phyloP scores from a whole-genome alignment of 176 grass and related monocot species.

The Juncus effusus region DNA sequence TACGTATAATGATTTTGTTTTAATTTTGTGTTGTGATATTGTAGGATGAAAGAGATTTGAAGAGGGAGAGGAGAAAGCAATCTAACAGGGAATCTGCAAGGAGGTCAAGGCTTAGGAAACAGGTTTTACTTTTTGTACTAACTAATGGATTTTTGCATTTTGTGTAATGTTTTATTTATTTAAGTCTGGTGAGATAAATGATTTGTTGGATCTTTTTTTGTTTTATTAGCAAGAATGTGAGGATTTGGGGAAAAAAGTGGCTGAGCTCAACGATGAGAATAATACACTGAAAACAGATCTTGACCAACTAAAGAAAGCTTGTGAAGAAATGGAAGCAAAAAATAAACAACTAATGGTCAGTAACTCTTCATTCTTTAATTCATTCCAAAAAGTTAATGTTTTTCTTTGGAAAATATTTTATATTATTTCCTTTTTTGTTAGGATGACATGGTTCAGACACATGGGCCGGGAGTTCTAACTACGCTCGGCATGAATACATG shows the following conservation, averaged over 20 bases:
- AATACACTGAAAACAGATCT: constrained; percentile 22
- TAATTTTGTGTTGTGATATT: constrained; percentile 20
- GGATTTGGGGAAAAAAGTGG: constrained; percentile 27
- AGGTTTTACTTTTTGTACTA: constrained; percentile 43
- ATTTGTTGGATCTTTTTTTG: constrained; percentile 2
- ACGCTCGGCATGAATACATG: constrained; percentile 24
- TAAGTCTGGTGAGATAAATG: neutral
- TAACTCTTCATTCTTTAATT: neutral
- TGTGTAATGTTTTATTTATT: neutral
- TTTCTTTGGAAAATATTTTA: neutral
- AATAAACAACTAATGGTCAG: constrained; percentile 33
- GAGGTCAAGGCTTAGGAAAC: constrained; percentile 89
- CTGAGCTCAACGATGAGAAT: constrained; percentile 32
- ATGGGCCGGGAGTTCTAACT: constrained; percentile 22
- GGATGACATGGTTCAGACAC: constrained; percentile 20
- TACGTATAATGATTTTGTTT: neutral
- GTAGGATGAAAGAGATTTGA: constrained; percentile 79
- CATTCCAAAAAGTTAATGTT: neutral
- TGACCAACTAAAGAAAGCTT: constrained; percentile 26
- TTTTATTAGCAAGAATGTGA: constrained; percentile 30
- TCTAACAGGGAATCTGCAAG: constrained; percentile 92
- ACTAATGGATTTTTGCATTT: constrained; percentile 25
- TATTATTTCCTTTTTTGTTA: neutral
- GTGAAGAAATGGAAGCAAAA: constrained; percentile 21
- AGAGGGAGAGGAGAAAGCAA: constrained; percentile 90